Evolutionary conservation across 371 early-diverging fungal genomes (phyloP).

Genomic region (Mucor racemosus): DNA sequence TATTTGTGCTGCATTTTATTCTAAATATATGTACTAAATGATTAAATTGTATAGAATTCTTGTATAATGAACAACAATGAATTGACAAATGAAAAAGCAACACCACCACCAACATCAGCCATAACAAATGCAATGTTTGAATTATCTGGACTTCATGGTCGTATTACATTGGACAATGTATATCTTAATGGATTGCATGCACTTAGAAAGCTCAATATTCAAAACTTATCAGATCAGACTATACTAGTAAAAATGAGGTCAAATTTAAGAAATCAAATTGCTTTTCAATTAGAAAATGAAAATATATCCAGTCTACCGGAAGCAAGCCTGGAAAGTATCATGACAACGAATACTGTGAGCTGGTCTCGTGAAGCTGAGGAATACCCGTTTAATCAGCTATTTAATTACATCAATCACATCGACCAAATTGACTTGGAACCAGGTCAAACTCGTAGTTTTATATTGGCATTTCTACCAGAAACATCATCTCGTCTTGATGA

Average conservation of each 20-base stretch:
- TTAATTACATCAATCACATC: conserved; percentile 87
- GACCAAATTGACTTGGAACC: conserved; percentile 75
- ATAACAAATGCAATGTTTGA: conserved; percentile 51
- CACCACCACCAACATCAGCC: not conserved
- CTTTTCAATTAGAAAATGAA: conserved; percentile 89
- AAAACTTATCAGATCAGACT: conserved; percentile 64
- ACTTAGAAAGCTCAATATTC: conserved; percentile 72
- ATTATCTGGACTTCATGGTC: conserved; percentile 57
- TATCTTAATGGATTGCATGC: conserved; percentile 87
- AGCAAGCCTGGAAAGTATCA: conserved; percentile 15
- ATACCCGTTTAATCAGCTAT: conserved; percentile 85
- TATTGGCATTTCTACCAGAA: conserved; percentile 80
- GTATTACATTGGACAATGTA: conserved; percentile 72
- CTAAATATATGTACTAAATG: no score
- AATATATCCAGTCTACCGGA: conserved; percentile 58
- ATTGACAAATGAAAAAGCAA: not conserved
- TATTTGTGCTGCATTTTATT: no score
- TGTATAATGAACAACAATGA: not conserved
- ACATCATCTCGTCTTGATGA: not conserved
- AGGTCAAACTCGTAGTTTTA: conserved; percentile 63
- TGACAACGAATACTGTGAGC: conserved; percentile 68
- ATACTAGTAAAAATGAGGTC: conserved; percentile 80
- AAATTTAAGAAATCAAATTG: conserved; percentile 81
- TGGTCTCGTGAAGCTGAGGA: conserved; percentile 55
- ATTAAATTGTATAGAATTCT: no score